Base-by-base conservation (phyloP, 2,329 filamentous ascomycete species). In the Exophiala viscosa region DNA sequence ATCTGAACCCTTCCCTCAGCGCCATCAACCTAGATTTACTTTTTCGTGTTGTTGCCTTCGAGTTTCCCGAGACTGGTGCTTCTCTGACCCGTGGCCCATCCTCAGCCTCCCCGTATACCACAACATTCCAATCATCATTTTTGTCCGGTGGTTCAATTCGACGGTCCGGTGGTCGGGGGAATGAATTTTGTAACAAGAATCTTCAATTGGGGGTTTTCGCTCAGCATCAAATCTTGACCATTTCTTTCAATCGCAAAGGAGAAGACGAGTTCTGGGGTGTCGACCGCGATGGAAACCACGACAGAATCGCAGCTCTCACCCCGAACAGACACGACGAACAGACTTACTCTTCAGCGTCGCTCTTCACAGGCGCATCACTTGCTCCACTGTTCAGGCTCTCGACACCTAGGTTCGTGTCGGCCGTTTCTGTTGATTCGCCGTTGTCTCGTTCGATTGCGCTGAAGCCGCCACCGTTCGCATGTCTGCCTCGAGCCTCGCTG, bases 301-400 rank as follows among this genome's bases (percentile, higher is more conserved):
- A 10, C 41, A 44, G 41, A 44, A 20, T 13, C 39, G 28, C 31
- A 6, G 3, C 43, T 33, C 35, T 35, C 3, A 15, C 32, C n/a
- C 18, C 33, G 34, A 11, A 47, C 14, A 18, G 20, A 46, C 44
- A 48, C 45, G 31, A 35, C 42, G 32, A 40, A 35, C 28, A 32
- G 46, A 55, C 56, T 59, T 59, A 56, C 56, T 59, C 56, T 55
- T 59, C 56, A 28, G 28, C 50, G 44, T 51, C 52, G 50, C 56
- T 56, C 50, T 59, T 59, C 50, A 44, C 52, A 23, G 52, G 52
- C n/a, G 42, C 45, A 52, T 55, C 54, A 43, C 54, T 55, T n/a
- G 41, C 45, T 32, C 38, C 57, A 36, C 54, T 55, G 23, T 47
- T 48, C 20, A 54, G 32, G 45, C 54, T 60, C 46, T 56, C 48